Evolutionary conservation across 179 eudicot genomes (phyloP), one percentile per base, ranked within the genome.

Genomic region (Beta macrorhiza): DNA sequence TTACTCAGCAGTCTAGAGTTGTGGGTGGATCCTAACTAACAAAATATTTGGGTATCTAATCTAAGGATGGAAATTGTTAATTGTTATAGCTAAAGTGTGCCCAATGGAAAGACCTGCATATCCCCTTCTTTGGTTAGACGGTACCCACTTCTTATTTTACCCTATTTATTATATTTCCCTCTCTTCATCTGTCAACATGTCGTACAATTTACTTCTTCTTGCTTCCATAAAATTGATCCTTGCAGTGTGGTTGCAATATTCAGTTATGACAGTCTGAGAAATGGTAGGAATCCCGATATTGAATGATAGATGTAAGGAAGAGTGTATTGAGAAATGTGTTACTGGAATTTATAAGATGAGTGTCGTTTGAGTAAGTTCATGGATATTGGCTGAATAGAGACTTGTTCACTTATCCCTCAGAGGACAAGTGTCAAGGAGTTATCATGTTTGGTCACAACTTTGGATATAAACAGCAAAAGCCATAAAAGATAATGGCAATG

Each of bases 301-400:
- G 42, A 37, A 37, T 37, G 42, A 67, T 12, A 16, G 53, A 45
- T 69, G 51, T 8, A 45, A 42, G 52, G 52, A 68, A 20, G n/a
- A 7, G 20, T 42, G 12, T 19, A 69, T 69, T 16, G 53, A 52
- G 51, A 45, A 45, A 42, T 3, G 8, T 14, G 45, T 67, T 67
- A 5, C 49, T 67, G 72, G 19, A 67, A 32, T 15, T 37, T 1
- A 15, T 14, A 15, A 37, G 42, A 37, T 37, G 42, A 53, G 76
- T 72, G 76, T 72, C 61, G 10, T 51, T 52, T 22, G 44, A 17
- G 20, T 70, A 70, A n/a, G 55, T 70, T 70, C 47, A 20, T 20
- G 5, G 55, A 69, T 47, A n/a, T 70, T 70, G 56, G 76, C 4
- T 72, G 58, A 69, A 42, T 22, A 68, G 73, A 69, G 52, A 53